A percentile compares a stretch with the other conserved stretches of the same genome.
phyloP scores from a whole-genome alignment of 1,284 basidiomycete species.

The Ustilago sp. region DNA sequence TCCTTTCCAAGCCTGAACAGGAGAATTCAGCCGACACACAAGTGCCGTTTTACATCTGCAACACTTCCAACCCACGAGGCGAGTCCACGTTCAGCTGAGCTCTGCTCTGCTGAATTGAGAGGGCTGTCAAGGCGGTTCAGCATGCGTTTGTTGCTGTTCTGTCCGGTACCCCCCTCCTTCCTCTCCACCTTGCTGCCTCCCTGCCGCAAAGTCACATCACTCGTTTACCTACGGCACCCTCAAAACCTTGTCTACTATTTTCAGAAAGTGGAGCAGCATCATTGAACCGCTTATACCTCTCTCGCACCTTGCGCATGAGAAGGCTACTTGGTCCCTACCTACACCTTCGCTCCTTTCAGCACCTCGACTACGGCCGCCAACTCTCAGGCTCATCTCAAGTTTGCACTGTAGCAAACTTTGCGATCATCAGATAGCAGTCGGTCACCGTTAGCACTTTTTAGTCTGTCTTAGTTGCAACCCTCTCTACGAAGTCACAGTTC shows the following conservation, averaged over 20 bases:
- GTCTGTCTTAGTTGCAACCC: not conserved
- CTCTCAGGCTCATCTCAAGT: not conserved
- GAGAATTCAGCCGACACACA: slow-evolving; percentile 2
- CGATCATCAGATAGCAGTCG: not conserved
- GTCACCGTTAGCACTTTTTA: not conserved
- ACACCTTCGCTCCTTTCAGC: not conserved
- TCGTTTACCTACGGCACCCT: slow-evolving; percentile 4
- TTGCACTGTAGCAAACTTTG: not conserved
- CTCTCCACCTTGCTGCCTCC: not conserved
- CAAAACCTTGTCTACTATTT: slow-evolving; percentile 19
- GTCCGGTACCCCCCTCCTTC: not conserved
- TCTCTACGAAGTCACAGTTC: not conserved
- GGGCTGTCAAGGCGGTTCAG: not conserved
- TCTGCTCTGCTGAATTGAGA: not conserved
- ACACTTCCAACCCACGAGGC: slow-evolving; percentile 1
- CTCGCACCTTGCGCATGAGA: not conserved
- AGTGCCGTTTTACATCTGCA: not conserved
- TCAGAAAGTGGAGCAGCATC: slow-evolving; percentile 11
- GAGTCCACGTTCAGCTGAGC: not conserved
- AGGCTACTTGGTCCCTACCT: not conserved
- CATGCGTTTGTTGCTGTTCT: not conserved
- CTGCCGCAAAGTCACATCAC: not conserved
- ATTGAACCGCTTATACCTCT: not conserved
- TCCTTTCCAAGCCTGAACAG: not conserved
- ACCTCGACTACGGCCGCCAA: slow-evolving; percentile 1